Base-by-base conservation (phyloP, 202 grass and related monocot genomes). In the Zizania palustris region DNA sequence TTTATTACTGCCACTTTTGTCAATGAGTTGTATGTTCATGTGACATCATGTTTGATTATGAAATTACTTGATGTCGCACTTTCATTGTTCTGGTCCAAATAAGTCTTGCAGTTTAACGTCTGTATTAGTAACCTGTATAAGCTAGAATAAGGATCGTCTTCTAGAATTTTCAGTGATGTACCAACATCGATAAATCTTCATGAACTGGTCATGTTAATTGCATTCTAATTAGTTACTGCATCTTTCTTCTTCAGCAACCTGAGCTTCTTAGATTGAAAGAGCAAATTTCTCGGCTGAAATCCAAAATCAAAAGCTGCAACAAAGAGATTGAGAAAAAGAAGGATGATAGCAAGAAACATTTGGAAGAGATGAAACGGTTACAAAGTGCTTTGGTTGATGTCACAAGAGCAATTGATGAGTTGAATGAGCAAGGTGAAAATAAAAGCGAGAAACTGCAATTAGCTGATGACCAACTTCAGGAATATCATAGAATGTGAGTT, bases 311-410 rank as follows among this genome's bases (percentile, higher is more conserved):
- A 86, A 97, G 94, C 70, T 91, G 87, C 82, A 88, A 81, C 63
- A 97, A 97, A 73, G 94, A 97, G 89, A 86, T 93, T 50, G 91
- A 97, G 7, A 97, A 86, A 84, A 97, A 92, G 84, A 97, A 93
- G 84, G 89, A 97, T 54, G 94, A 97, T 69, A 81, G 83, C 80
- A 93, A 83, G 77, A 93, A 90, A 55, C 89, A 97, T 82, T 48
- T 72, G 21, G 82, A 84, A 86, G 91, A 93, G 84, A 84, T 92
- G 60, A 87, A 74, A 80, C 88, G 82, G 80, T 84, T 97, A 79
- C 79, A 91, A 67, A 85, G 82, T 84, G 86, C 85, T 68, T 83
- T 97, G 68, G 83, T 79, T 81, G 94, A 93, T 76, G 86, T 97
- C 79, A 88, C 68, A 76, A 82, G 76, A 80, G 80, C 84, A 63